Conservation (phyloP, 306 rosid species). For the Castanea crenata region DNA sequence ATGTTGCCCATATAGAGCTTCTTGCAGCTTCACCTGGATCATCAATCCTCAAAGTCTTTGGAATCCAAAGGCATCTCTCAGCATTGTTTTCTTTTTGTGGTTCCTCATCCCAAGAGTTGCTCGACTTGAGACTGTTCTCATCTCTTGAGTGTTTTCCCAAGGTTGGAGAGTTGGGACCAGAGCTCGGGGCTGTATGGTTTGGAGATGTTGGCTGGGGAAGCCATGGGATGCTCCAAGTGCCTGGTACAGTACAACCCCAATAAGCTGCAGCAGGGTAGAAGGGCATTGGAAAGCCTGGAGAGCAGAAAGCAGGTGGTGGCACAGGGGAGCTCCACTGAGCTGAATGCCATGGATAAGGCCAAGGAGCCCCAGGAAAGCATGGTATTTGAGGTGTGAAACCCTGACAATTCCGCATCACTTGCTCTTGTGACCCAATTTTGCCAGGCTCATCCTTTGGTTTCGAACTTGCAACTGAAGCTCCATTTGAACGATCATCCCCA, state of each 20-base stretch:
- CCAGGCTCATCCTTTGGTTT: slow-evolving; percentile 41
- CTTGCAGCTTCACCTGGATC: slow-evolving; percentile 68
- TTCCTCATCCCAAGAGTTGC: slow-evolving; percentile 35
- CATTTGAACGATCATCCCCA: slow-evolving; percentile 42
- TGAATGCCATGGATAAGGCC: slow-evolving; percentile 62
- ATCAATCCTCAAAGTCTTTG: slow-evolving; percentile 69
- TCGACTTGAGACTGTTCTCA: slow-evolving; percentile 29
- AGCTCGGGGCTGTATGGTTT: slow-evolving; percentile 30
- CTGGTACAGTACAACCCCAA: slow-evolving; percentile 59
- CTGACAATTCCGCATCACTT: slow-evolving; percentile 29
- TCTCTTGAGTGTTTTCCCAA: slow-evolving; percentile 77
- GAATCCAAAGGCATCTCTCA: slow-evolving; percentile 49
- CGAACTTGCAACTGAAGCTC: slow-evolving; percentile 54
- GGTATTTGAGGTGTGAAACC: slow-evolving; percentile 52
- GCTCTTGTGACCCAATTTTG: slow-evolving; percentile 36
- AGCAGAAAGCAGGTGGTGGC: slow-evolving; percentile 54
- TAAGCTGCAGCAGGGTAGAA: slow-evolving; percentile 49
- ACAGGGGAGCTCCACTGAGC: slow-evolving; percentile 48
- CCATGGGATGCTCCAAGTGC: slow-evolving; percentile 51
- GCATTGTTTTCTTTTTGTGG: slow-evolving; percentile 25
- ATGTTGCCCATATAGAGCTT: slow-evolving; percentile 68
- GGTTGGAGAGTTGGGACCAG: slow-evolving; percentile 39
- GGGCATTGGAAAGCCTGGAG: slow-evolving; percentile 52
- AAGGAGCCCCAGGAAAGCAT: slow-evolving; percentile 46
- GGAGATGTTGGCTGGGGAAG: slow-evolving; percentile 41